Percentiles rank a stretch among this genome's conserved stretches.
Conservation (phyloP, 2,329 filamentous ascomycete genomes). For the Fusarium graminum region DNA sequence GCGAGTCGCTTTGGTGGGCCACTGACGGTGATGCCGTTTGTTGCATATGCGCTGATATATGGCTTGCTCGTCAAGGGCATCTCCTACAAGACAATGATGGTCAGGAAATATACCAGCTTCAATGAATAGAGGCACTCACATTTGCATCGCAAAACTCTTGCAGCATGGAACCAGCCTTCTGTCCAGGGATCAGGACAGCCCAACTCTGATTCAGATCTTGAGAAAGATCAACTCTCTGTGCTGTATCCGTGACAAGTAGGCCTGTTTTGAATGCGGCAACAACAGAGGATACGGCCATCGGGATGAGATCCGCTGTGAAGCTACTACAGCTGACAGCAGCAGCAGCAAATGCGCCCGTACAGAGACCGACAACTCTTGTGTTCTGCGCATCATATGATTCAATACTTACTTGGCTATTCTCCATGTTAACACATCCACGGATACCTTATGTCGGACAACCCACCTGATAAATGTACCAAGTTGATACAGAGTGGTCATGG, state of each 20-base stretch:
- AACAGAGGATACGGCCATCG: conserved; percentile 33
- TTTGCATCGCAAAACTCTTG: conserved; percentile 12
- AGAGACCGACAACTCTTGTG: conserved; percentile 38
- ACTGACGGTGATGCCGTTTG: conserved; percentile 38
- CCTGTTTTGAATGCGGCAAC: conserved; percentile 37
- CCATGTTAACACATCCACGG: accelerated
- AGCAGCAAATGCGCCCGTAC: conserved; percentile 41
- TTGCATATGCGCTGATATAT: conserved; percentile 42
- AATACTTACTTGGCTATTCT: conserved; percentile 18
- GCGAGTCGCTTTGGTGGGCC: conserved; percentile 33
- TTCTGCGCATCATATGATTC: conserved; percentile 37
- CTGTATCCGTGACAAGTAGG: conserved; percentile 32
- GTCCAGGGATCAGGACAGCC: conserved; percentile 36
- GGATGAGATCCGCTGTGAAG: conserved; percentile 36
- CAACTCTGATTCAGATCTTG: conserved; percentile 33
- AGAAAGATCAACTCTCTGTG: conserved; percentile 16
- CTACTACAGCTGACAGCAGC: conserved; percentile 42
- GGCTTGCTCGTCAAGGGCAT: conserved; percentile 32
- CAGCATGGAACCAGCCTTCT: conserved; percentile 10
- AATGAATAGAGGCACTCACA: neutral
- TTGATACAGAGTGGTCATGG: conserved; percentile 40
- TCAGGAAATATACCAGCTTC: neutral
- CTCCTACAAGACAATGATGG: neutral
- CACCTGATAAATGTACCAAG: conserved; percentile 41
- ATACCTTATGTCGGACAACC: accelerated